Evolutionary conservation across 2,329 filamentous ascomycete species (phyloP).

Genomic region (Tolypocladium nubicola): DNA sequence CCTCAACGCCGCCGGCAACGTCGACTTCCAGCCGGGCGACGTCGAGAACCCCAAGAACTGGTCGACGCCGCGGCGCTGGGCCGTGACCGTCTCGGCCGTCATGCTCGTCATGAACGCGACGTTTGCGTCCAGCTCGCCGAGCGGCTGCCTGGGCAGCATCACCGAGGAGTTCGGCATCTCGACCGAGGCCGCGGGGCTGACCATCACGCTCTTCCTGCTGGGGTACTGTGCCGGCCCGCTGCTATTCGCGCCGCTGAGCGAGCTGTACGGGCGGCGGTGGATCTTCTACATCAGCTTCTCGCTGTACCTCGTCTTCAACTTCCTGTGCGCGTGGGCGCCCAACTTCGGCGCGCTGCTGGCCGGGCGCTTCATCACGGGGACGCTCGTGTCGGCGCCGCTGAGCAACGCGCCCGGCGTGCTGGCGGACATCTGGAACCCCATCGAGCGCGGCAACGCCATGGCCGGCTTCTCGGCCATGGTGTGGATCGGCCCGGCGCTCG

Average conservation of each 20-base stretch:
- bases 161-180: slow-evolving; percentile 32
- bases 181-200: slow-evolving; percentile 33
- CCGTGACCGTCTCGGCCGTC: slow-evolving; percentile 29
- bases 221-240: slow-evolving; percentile 49
- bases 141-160: slow-evolving; percentile 21
- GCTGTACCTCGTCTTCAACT: slow-evolving; percentile 38
- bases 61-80: slow-evolving; percentile 26
- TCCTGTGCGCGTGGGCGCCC: slow-evolving; percentile 43
- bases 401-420: slow-evolving; percentile 40
- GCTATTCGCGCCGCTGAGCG: slow-evolving; percentile 45
- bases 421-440: slow-evolving; percentile 40
- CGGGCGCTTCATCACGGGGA: slow-evolving; percentile 44
- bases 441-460: slow-evolving; percentile 42
- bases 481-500: slow-evolving; percentile 41
- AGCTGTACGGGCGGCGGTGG: slow-evolving; percentile 45
- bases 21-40: slow-evolving; percentile 40
- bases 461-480: slow-evolving; percentile 42
- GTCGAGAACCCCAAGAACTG: slow-evolving; percentile 41
- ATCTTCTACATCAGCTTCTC: slow-evolving; percentile 40
- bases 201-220: slow-evolving; percentile 43
- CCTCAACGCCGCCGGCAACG: slow-evolving; percentile 36
- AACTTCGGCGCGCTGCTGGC: slow-evolving; percentile 42
- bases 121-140: slow-evolving; percentile 30
- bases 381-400: slow-evolving; percentile 39
- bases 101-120: slow-evolving; percentile 44